Percentiles rank a stretch among this genome's conserved stretches.
These are phyloP conservation scores for Penicillium cinerascens DNA, from an alignment of 495 filamentous ascomycete species.

Conservation along the genomic window DNA sequence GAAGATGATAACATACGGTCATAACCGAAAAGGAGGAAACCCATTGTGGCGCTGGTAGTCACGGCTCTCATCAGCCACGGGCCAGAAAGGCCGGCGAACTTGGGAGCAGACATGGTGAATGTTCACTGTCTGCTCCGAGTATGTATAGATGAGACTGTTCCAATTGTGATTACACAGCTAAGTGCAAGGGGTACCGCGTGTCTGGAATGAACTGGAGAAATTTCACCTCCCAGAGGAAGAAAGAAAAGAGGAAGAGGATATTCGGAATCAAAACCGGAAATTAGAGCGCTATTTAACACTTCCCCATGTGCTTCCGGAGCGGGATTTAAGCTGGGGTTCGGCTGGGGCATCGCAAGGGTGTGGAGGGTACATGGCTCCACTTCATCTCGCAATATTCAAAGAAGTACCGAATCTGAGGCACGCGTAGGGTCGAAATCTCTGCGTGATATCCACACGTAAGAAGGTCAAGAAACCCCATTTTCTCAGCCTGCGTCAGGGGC, in stretches of 20 bases:
- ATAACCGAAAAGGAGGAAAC: conserved; percentile 50
- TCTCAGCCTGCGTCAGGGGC: neutral
- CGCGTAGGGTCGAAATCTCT: neutral
- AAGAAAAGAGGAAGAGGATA: neutral
- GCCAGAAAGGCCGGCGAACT: conserved; percentile 62
- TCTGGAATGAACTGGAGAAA: too few relatives aligned
- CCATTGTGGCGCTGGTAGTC: conserved; percentile 65
- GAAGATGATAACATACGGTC: conserved; percentile 2
- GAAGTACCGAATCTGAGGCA: neutral
- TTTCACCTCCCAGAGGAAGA: neutral
- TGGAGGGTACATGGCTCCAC: neutral
- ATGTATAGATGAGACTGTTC: neutral
- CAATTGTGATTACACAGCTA: too few relatives aligned
- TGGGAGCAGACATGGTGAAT: conserved; percentile 20
- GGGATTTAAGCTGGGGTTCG: neutral
- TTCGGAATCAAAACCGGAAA: neutral
- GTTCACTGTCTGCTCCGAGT: neutral
- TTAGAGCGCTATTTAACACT: neutral
- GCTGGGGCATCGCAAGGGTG: neutral
- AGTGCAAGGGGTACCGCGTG: too few relatives aligned
- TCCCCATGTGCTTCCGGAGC: neutral
- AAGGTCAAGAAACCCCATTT: neutral
- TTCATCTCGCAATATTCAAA: neutral
- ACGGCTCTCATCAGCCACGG: conserved; percentile 58
- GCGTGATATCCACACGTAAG: neutral